These are phyloP conservation scores for Infundibulicybe gibba DNA, from an alignment of 768 basidiomycete species.

Conservation along the genomic window DNA sequence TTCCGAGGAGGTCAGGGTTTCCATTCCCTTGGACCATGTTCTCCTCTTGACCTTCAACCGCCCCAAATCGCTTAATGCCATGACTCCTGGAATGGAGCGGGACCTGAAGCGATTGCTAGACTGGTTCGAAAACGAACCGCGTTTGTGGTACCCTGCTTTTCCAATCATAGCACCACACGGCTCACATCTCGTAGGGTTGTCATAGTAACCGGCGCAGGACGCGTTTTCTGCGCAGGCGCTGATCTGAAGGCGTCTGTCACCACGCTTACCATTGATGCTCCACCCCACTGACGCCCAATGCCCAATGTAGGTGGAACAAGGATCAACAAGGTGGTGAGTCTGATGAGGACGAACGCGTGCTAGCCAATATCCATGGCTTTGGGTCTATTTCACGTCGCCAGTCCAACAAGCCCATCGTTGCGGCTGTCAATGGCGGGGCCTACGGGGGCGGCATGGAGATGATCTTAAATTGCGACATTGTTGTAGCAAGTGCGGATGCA, in stretches of 20 bases:
- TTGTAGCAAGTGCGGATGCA: constrained; percentile 63
- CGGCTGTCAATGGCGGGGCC: constrained; percentile 75
- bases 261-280: neutral
- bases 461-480: constrained; percentile 73
- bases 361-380: constrained; percentile 53
- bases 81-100: constrained; percentile 53
- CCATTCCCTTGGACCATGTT: constrained; percentile 35
- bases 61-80: constrained; percentile 69
- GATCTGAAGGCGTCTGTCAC: constrained; percentile 67
- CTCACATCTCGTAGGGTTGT: constrained; percentile 49
- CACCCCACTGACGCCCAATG: neutral
- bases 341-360: constrained; percentile 40
- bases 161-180: neutral
- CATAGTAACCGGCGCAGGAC: constrained; percentile 71
- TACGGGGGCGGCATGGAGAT: constrained; percentile 68
- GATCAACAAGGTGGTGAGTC: constrained; percentile 39
- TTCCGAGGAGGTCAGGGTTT: constrained; percentile 32
- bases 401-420: constrained; percentile 71
- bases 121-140: constrained; percentile 74
- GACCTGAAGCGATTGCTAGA: constrained; percentile 52
- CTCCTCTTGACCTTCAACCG: constrained; percentile 52
- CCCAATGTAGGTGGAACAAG: constrained; percentile 51
- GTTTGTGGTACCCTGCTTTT: constrained; percentile 56
- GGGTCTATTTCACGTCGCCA: constrained; percentile 69
- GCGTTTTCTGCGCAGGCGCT: constrained; percentile 75